Percentiles rank a stretch among this genome's conserved stretches.
These are phyloP conservation scores for Russula griseocarnosa DNA, from an alignment of 768 basidiomycete species.

Conservation along the genomic window DNA sequence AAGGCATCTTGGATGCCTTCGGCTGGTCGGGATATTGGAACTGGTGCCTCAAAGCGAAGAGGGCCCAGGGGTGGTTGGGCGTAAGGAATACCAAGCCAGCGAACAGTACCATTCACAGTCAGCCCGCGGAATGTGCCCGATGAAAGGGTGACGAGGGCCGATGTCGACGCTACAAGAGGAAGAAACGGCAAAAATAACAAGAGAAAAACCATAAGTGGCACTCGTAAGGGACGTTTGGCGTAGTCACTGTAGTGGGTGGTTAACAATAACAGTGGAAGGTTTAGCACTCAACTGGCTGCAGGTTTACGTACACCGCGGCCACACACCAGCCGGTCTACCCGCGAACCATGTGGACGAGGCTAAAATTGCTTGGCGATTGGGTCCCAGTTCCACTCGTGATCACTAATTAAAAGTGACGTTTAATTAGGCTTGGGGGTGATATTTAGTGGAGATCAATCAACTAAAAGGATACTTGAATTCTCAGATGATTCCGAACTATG, in stretches of 20 bases:
- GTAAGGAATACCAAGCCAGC: constrained; percentile 60
- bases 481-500: too few species aligned
- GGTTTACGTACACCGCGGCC: too few species aligned
- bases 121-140: constrained; percentile 49
- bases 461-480: too few species aligned
- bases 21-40: constrained; percentile 37
- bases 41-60: constrained; percentile 56
- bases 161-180: neutral
- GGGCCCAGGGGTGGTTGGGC: constrained; percentile 53
- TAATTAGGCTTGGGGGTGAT: too few species aligned
- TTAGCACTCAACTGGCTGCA: too few species aligned
- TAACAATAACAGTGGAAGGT: neutral
- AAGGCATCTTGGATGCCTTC: constrained; percentile 41
- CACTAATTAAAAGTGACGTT: too few species aligned
- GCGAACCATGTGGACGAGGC: too few species aligned
- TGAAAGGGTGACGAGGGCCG: constrained; percentile 39
- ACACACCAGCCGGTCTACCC: too few species aligned
- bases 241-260: neutral
- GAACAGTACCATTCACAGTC: constrained; percentile 44
- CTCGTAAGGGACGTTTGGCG: neutral
- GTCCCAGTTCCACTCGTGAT: too few species aligned
- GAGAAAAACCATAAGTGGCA: neutral
- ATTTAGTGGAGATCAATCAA: too few species aligned
- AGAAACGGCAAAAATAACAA: neutral
- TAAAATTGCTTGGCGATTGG: too few species aligned